These are phyloP conservation scores for Myxozyma nipponensis DNA, from an alignment of 805 yeast species.

Conservation along the genomic window DNA sequence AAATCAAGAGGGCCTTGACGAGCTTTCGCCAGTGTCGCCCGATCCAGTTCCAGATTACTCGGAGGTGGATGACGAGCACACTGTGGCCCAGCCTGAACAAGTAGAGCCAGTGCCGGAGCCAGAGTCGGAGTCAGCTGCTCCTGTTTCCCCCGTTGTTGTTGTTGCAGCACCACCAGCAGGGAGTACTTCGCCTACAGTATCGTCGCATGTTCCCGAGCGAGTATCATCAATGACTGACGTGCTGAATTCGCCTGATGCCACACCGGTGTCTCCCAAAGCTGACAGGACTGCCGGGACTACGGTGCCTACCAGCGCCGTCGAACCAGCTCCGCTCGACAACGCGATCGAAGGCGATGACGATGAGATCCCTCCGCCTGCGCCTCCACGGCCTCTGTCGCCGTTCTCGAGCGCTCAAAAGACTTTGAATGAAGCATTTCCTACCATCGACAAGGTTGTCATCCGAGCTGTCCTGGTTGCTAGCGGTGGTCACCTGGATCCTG, in stretches of 20 bases:
- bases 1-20: background rate
- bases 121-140: background rate
- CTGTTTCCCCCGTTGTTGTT: background rate
- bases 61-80: background rate
- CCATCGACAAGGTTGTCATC: slow-evolving; percentile 62
- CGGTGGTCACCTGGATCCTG: slow-evolving; percentile 72
- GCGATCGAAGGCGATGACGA: slow-evolving; percentile 14
- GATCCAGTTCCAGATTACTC: background rate
- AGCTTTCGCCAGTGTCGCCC: background rate
- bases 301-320: background rate
- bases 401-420: slow-evolving; percentile 52
- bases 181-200: too few species aligned
- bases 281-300: background rate
- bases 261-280: slow-evolving; percentile 17
- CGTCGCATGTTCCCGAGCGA: slow-evolving; percentile 5
- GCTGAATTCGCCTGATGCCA: slow-evolving; percentile 19
- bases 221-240: slow-evolving; percentile 26
- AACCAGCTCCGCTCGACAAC: background rate
- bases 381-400: slow-evolving; percentile 63
- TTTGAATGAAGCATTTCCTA: slow-evolving; percentile 82
- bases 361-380: slow-evolving; percentile 45
- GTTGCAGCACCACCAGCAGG: too few species aligned
- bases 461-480: slow-evolving; percentile 84
- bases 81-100: background rate
- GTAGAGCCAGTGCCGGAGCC: too few species aligned